These are phyloP conservation scores for Akebia trifoliata DNA, from an alignment of 164 flowering plant species.

Conservation along the genomic window DNA sequence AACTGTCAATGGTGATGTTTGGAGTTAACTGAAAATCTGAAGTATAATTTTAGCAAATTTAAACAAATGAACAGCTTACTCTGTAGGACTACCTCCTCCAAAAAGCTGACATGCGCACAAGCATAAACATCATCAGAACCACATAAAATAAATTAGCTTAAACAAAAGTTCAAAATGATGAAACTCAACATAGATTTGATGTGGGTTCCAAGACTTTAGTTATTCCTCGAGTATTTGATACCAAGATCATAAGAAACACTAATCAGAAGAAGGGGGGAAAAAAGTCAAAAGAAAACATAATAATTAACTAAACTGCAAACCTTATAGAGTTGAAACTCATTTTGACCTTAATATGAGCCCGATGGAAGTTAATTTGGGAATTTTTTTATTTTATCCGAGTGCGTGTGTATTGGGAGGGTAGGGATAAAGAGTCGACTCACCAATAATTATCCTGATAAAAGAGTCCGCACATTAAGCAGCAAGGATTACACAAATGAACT, in stretches of 20 bases:
- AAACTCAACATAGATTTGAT: not conserved
- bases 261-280: too few species aligned
- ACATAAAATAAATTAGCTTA: not conserved
- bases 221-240: too few species aligned
- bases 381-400: not conserved
- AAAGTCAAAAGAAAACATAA: not conserved
- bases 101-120: constrained; percentile 48
- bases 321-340: not conserved
- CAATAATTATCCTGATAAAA: too few species aligned
- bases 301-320: not conserved
- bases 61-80: constrained; percentile 36
- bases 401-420: too few species aligned
- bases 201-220: not conserved
- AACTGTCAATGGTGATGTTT: not conserved
- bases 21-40: not conserved
- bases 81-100: constrained; percentile 55
- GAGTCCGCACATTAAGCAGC: too few species aligned
- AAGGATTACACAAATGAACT: too few species aligned
- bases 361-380: not conserved
- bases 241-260: too few species aligned
- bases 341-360: not conserved
- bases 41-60: not conserved
- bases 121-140: constrained; percentile 12
- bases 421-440: too few species aligned
- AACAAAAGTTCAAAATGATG: not conserved